phyloP scores from a whole-genome alignment of 1,284 basidiomycete species.

The Marasmius sp. region DNA sequence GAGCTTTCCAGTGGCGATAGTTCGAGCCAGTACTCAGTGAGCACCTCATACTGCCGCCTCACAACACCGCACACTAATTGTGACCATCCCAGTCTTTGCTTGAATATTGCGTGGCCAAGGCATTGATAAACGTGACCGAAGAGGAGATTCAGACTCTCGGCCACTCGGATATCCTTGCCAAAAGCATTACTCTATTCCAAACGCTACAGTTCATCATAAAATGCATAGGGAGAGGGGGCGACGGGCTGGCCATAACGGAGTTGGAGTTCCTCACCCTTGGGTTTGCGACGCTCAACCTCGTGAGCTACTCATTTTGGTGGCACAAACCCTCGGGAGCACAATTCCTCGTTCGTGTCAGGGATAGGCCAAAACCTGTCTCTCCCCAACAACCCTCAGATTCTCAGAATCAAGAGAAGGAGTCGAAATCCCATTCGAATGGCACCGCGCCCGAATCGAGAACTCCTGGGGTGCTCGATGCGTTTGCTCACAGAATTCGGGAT shows the following conservation, averaged over 20 bases:
- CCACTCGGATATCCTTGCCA: slow-evolving; percentile 27
- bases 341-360: background rate
- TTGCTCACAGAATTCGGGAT: background rate
- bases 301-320: slow-evolving; percentile 33
- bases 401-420: background rate
- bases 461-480: background rate
- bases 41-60: background rate
- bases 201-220: slow-evolving; percentile 33
- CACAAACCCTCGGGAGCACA: slow-evolving; percentile 30
- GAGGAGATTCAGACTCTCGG: slow-evolving; percentile 29
- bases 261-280: slow-evolving; percentile 32
- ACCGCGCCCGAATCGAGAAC: background rate
- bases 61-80: background rate
- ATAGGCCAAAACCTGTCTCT: background rate
- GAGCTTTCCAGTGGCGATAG: background rate
- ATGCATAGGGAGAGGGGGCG: slow-evolving; percentile 20
- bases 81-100: background rate
- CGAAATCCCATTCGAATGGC: background rate
- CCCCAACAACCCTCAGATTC: background rate
- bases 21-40: background rate
- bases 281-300: slow-evolving; percentile 24
- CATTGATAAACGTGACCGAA: slow-evolving; percentile 10
- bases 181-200: slow-evolving; percentile 28
- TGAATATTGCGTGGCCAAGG: background rate
- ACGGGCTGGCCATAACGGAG: slow-evolving; percentile 25